Evolutionary conservation across 257 asterid species (phyloP).

Genomic region (Solanum lignicaule): DNA sequence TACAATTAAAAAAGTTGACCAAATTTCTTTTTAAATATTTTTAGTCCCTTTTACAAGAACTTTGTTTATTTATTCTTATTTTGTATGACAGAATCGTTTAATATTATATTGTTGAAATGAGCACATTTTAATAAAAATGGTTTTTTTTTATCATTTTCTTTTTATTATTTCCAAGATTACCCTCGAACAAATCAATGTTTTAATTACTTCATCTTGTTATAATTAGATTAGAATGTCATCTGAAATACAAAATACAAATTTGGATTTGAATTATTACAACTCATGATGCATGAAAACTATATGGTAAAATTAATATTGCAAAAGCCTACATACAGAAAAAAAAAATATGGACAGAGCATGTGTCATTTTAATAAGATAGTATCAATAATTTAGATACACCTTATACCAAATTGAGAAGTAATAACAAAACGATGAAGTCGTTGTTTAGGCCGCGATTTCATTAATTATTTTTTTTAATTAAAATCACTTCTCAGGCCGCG

Average conservation of each 20-base stretch:
- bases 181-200: background rate
- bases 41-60: background rate
- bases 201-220: no score
- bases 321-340: background rate
- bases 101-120: background rate
- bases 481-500: no score
- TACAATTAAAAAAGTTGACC: background rate
- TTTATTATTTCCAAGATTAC: background rate
- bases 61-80: background rate
- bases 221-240: background rate
- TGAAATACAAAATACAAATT: background rate
- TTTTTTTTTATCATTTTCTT: background rate
- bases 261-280: background rate
- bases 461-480: no score
- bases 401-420: background rate
- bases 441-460: no score
- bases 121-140: background rate
- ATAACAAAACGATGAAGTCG: background rate
- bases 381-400: background rate
- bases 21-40: background rate
- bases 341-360: background rate
- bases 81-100: background rate
- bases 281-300: background rate
- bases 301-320: background rate
- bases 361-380: background rate